Base-by-base conservation (phyloP, 495 filamentous ascomycete genomes). In the Podospora pseudoanserina region DNA sequence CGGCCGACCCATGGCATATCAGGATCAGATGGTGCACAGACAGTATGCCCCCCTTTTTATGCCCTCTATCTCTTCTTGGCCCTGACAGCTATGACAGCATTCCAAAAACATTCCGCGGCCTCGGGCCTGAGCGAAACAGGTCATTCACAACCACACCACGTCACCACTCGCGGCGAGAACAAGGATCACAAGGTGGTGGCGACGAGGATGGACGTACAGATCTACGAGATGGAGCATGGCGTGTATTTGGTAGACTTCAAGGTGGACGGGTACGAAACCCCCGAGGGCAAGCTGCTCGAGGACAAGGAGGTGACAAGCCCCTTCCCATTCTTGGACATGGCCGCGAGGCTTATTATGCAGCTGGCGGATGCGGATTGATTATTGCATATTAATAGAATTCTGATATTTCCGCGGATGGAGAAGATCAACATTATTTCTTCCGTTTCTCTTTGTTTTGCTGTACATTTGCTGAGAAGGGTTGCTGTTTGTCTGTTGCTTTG, bases 211-310 rank as follows among this genome's bases (percentile, higher is more conserved):
- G 93, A 95, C 64, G 96, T 99, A 66, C 95, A 99, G 77, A 88
- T 99, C 32, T 99, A 99, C 77, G 91, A 94, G 73, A 90, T 99
- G 79, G 95, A 99, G 78, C 87, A 88, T 54, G 91, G 91, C 66
- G 94, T 93, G 71, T 99, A 94, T 78, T 90, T 98, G 70, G 95
- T 99, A 28, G 95, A 99, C 77, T 98, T 99, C 85, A 98, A 96
- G 75, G 97, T 95, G 74, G 93, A 94, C n/a, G 95, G 95, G 6
- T 99, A 99, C 78, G 95, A 99, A 78, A 90, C 91, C 53, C 72
- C 79, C 3, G 81, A 86, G 15, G 86, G 87, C 23, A 82, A 80
- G 65, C 75, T 86, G 59, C 76, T 86, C 26, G 85, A 89, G 69
- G 90, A 91, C 76, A 92, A 93, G 83, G 87, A 89, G 66, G 89